Evolutionary conservation across 2,329 filamentous ascomycete species (phyloP).

Genomic region (Ascomycota sp.): DNA sequence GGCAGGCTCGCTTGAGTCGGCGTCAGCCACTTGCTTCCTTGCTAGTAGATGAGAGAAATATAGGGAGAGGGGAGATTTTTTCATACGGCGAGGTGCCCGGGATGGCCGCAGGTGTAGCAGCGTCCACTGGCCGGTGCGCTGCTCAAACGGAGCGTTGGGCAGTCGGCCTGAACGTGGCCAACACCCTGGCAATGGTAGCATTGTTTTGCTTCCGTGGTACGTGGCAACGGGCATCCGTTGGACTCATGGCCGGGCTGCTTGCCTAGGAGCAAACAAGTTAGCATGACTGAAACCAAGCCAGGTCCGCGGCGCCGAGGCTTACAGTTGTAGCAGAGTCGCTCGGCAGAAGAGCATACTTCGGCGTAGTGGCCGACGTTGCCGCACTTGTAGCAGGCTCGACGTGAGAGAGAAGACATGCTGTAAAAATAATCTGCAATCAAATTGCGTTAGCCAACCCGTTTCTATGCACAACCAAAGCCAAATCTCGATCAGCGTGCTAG

Average conservation of each 20-base stretch:
- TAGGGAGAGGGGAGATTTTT: too few relatives aligned
- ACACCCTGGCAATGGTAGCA: slow-evolving; percentile 99
- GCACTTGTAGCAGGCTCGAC: slow-evolving; percentile 67
- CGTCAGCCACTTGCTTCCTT: slow-evolving; percentile 3
- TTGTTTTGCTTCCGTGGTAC: slow-evolving; percentile 97
- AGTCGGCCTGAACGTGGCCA: slow-evolving; percentile 96
- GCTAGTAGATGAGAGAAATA: slow-evolving; percentile 34
- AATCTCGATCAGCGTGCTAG: background rate
- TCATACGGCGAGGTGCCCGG: slow-evolving; percentile 75
- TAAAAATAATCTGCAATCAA: too few relatives aligned
- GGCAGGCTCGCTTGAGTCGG: slow-evolving; percentile 50
- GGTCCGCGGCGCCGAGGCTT: slow-evolving; percentile 15
- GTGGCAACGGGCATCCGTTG: slow-evolving; percentile 87
- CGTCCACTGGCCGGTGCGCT: slow-evolving; percentile 64
- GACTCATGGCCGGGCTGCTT: slow-evolving; percentile 93
- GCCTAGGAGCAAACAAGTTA: slow-evolving; percentile 21
- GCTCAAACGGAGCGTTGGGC: slow-evolving; percentile 83
- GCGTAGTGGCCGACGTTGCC: slow-evolving; percentile 64
- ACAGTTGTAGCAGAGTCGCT: slow-evolving; percentile 99
- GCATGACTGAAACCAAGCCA: background rate
- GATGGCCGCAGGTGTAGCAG: slow-evolving; percentile 92
- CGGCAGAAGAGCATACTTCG: slow-evolving; percentile 92
- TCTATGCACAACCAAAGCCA: too few relatives aligned
- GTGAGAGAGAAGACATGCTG: slow-evolving; percentile 60
- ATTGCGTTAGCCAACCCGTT: too few relatives aligned